Conservation (phyloP, 2,329 filamentous ascomycete genomes). For the Aspergillus sp. region DNA sequence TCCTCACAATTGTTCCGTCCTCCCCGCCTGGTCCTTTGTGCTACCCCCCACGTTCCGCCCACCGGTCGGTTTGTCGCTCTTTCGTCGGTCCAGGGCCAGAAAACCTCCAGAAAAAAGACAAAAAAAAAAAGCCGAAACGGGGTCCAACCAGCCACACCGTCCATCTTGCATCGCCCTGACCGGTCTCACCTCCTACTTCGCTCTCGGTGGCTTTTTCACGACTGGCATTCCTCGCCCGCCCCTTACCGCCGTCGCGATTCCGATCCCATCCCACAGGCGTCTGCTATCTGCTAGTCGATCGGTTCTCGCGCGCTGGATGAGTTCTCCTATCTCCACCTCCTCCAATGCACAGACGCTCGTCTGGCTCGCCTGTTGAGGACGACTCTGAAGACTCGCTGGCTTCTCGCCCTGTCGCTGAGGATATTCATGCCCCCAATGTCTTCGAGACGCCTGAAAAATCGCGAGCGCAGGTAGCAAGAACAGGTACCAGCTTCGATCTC, state of each 20-base stretch:
- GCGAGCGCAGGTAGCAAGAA: constrained; percentile 31
- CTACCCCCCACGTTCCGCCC: no score
- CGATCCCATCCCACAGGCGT: neutral
- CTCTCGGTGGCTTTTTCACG: neutral
- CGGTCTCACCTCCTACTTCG: neutral
- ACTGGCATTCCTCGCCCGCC: neutral
- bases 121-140: no score
- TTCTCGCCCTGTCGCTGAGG: constrained; percentile 27
- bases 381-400: constrained; percentile 33
- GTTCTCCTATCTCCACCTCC: constrained; percentile 26
- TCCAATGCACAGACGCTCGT: constrained; percentile 44
- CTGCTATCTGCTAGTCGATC: constrained; percentile 1
- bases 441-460: constrained; percentile 26
- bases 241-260: neutral
- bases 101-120: neutral
- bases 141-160: neutral
- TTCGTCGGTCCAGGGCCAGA: neutral
- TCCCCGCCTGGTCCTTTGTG: no score
- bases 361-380: constrained; percentile 39
- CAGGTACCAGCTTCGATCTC: constrained; percentile 30
- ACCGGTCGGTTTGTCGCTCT: neutral
- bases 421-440: constrained; percentile 25
- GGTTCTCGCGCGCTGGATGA: constrained; percentile 30
- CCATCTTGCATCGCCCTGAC: neutral
- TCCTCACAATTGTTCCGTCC: neutral